Evolutionary conservation across 2,329 filamentous ascomycete species (phyloP).

Genomic region (Phyllosticta capitalensis): DNA sequence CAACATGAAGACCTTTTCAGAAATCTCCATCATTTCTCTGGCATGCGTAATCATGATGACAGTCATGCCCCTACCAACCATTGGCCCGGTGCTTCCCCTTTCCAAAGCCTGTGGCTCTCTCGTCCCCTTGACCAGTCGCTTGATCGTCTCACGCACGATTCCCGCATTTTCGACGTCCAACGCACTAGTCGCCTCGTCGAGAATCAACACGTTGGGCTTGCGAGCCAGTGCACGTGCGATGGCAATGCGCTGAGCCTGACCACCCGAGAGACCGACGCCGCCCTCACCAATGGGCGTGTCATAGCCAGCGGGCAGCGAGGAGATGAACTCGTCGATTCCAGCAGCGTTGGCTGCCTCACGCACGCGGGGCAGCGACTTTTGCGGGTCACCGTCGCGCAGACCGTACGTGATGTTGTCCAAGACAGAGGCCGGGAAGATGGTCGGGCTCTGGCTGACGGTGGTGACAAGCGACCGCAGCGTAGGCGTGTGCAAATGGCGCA

Average conservation of each 20-base stretch:
- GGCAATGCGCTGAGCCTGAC: slow-evolving; percentile 71
- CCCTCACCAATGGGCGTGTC: slow-evolving; percentile 68
- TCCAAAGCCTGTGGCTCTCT: background rate
- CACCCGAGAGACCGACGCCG: slow-evolving; percentile 63
- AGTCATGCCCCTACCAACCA: slow-evolving; percentile 41
- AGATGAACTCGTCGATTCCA: slow-evolving; percentile 68
- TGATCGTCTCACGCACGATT: slow-evolving; percentile 54
- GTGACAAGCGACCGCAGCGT: slow-evolving; percentile 53
- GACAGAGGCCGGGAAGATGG: slow-evolving; percentile 69
- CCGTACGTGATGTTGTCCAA: slow-evolving; percentile 79
- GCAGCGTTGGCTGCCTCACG: slow-evolving; percentile 43
- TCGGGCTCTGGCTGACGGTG: slow-evolving; percentile 61
- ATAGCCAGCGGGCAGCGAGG: slow-evolving; percentile 61
- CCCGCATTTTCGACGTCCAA: slow-evolving; percentile 62
- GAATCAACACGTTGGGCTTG: slow-evolving; percentile 59
- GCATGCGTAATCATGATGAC: slow-evolving; percentile 77
- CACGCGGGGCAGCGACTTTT: slow-evolving; percentile 39
- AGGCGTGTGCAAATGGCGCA: slow-evolving; percentile 49
- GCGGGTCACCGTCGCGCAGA: slow-evolving; percentile 45
- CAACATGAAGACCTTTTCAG: slow-evolving; percentile 61
- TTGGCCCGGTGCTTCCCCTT: background rate
- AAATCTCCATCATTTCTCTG: slow-evolving; percentile 76
- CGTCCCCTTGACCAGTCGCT: slow-evolving; percentile 36
- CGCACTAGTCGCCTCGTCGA: slow-evolving; percentile 81
- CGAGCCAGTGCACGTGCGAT: slow-evolving; percentile 73